A percentile compares a stretch with the other conserved stretches of the same genome.
These are phyloP conservation scores for Diaporthe amygdali DNA, from an alignment of 2,329 filamentous ascomycete genomes.

Conservation along the genomic window DNA sequence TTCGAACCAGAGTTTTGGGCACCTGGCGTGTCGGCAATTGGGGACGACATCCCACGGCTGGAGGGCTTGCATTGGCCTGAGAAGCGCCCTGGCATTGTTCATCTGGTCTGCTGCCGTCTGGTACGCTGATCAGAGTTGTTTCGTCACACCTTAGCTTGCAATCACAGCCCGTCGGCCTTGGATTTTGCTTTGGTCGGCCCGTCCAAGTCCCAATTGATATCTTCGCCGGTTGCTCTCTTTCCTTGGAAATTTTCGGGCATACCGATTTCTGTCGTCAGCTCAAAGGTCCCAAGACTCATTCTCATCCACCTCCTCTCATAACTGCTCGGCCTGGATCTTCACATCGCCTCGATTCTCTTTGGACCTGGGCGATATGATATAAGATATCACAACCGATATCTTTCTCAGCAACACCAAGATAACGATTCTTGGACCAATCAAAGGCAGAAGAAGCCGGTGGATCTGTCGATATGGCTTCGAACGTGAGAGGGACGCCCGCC, in stretches of 20 bases:
- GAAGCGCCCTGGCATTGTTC: neutral
- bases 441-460: neutral
- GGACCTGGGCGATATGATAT: neutral
- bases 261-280: neutral
- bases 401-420: neutral
- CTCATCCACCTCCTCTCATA: neutral
- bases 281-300: neutral
- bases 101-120: neutral
- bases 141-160: slow-evolving; percentile 16
- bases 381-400: neutral
- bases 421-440: neutral
- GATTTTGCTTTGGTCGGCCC: neutral
- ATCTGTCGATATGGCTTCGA: slow-evolving; percentile 46
- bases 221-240: neutral
- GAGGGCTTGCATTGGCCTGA: neutral
- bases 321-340: neutral
- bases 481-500: slow-evolving; percentile 43
- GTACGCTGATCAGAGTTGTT: neutral
- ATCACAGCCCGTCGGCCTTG: neutral
- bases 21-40: neutral
- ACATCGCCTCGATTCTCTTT: neutral
- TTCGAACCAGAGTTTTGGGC: neutral
- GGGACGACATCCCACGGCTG: neutral
- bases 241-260: neutral
- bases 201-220: slow-evolving; percentile 18